phyloP scores from a whole-genome alignment of 345 rosid species.

The Diplotaxis tenuifolia region DNA sequence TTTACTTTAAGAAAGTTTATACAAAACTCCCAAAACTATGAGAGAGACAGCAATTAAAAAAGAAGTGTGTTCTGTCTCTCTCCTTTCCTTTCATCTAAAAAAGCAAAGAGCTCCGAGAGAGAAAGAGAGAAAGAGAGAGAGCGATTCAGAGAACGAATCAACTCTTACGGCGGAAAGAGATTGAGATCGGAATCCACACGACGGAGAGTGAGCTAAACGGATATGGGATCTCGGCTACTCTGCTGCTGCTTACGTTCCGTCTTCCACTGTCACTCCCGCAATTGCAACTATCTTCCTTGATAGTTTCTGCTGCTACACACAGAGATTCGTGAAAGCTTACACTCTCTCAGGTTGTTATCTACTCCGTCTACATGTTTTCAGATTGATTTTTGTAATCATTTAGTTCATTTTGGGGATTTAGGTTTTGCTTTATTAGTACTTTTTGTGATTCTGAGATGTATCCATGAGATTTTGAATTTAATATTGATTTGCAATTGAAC shows the following conservation, averaged over 20 bases:
- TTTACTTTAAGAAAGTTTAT: background rate
- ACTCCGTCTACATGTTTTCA: background rate
- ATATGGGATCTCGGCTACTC: conserved; percentile 37
- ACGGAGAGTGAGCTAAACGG: conserved; percentile 22
- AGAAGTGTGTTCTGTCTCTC: conserved; percentile 24
- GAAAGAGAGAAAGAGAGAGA: conserved; percentile 6
- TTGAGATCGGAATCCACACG: conserved; percentile 36
- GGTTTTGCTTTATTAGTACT: conserved; percentile 9
- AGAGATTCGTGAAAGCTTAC: background rate
- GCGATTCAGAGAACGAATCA: conserved; percentile 29
- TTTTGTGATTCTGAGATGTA: background rate
- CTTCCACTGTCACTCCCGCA: conserved; percentile 37
- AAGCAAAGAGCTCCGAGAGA: background rate
- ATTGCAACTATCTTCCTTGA: conserved; percentile 28
- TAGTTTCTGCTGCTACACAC: background rate
- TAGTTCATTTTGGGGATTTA: conserved; percentile 28
- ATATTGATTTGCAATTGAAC: background rate
- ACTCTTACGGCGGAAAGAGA: conserved; percentile 23
- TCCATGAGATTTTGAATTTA: background rate
- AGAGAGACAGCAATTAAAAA: background rate
- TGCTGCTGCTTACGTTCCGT: conserved; percentile 24
- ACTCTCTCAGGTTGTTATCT: conserved; percentile 25
- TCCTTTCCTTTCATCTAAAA: conserved; percentile 4
- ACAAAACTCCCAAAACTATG: conserved; percentile 18
- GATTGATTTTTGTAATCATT: conserved; percentile 12